Evolutionary conservation across 1,139 yeast genomes (phyloP).

Genomic region (Magnusiomyces ingens): DNA sequence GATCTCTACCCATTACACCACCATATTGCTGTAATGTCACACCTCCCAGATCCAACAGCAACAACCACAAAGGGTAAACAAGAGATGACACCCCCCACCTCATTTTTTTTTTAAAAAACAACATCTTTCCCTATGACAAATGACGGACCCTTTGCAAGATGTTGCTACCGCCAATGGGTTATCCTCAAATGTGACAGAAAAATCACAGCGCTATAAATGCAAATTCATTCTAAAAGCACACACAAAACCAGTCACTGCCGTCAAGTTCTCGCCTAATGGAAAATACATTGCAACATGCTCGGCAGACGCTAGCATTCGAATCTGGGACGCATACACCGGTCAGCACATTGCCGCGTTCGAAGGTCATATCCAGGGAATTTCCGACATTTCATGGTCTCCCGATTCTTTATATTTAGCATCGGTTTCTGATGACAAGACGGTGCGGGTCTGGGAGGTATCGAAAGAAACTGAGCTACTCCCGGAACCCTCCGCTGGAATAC

Average conservation of each 20-base stretch:
- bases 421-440: constrained; percentile 79
- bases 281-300: constrained; percentile 51
- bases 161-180: too few relatives aligned
- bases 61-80: too few relatives aligned
- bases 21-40: too few relatives aligned
- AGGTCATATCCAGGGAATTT: constrained; percentile 66
- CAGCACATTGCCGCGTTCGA: constrained; percentile 36
- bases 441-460: constrained; percentile 62
- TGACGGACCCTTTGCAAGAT: too few relatives aligned
- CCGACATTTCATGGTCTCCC: constrained; percentile 70
- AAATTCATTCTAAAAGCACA: constrained; percentile 21
- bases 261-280: constrained; percentile 65
- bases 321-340: constrained; percentile 38
- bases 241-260: constrained; percentile 36
- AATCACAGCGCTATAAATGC: constrained; percentile 5
- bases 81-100: too few relatives aligned
- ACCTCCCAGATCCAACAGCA: too few relatives aligned
- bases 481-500: constrained; percentile 5
- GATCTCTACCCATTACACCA: too few relatives aligned
- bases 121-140: too few relatives aligned
- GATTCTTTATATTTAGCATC: constrained; percentile 71
- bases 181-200: neutral
- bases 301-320: constrained; percentile 39
- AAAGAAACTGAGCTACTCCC: constrained; percentile 9
- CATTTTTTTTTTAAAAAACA: too few relatives aligned